These are phyloP conservation scores for Graphilbum ipis-grandicollis DNA, from an alignment of 2,329 filamentous ascomycete genomes.

Conservation along the genomic window DNA sequence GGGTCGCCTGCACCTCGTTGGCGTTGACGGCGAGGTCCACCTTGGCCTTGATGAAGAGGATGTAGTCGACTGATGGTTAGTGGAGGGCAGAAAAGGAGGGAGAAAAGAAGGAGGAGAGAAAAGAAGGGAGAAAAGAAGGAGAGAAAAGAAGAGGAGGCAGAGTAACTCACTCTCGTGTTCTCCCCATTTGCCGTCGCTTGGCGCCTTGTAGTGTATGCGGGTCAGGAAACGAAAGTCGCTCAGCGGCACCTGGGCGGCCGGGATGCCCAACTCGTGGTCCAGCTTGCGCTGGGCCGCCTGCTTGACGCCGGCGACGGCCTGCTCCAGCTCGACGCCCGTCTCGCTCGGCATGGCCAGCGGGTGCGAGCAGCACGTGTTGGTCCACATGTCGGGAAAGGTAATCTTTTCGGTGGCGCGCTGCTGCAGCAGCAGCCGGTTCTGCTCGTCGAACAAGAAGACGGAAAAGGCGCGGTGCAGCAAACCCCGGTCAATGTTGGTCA, in stretches of 20 bases:
- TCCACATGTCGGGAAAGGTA: constrained; percentile 98
- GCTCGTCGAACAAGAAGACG: constrained; percentile 89
- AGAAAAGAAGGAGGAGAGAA: not conserved
- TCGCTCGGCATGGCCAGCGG: constrained; percentile 82
- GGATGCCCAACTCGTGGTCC: constrained; percentile 87
- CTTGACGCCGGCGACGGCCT: constrained; percentile 74
- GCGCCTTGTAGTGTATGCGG: constrained; percentile 93
- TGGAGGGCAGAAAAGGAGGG: not conserved
- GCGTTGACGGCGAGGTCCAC: constrained; percentile 67
- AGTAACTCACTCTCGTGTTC: constrained; percentile 74
- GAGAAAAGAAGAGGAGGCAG: not conserved
- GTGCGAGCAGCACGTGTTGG: constrained; percentile 98
- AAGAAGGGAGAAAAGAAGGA: not conserved
- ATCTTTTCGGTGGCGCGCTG: constrained; percentile 95
- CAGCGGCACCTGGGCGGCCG: constrained; percentile 70
- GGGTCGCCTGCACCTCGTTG: constrained; percentile 77
- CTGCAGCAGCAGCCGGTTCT: constrained; percentile 85
- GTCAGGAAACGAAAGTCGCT: constrained; percentile 90
- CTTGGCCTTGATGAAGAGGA: constrained; percentile 90
- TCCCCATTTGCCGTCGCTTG: constrained; percentile 94
- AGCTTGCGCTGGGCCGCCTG: constrained; percentile 85
- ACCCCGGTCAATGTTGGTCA: constrained; percentile 96
- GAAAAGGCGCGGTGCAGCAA: constrained; percentile 95
- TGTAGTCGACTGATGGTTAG: constrained; percentile 65
- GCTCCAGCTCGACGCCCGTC: constrained; percentile 66